Conservation (phyloP, 768 basidiomycete genomes). For the Rhizopogon roseolus region DNA sequence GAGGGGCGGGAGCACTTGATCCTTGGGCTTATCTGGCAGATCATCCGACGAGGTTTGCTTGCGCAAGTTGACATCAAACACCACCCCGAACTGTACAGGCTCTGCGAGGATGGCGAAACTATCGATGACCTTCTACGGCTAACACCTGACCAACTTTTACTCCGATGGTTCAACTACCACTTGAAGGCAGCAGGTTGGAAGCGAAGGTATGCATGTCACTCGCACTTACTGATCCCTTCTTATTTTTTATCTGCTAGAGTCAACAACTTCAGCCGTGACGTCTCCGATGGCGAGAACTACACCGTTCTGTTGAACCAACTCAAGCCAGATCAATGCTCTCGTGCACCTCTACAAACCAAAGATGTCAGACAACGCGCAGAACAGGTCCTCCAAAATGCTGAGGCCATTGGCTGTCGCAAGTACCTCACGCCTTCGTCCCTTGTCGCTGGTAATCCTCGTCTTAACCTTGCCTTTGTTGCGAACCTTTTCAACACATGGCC, state of each 20-base stretch:
- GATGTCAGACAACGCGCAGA: conserved; percentile 86
- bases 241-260: conserved; percentile 50
- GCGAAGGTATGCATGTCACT: conserved; percentile 48
- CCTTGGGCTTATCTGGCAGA: conserved; percentile 97
- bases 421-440: conserved; percentile 92
- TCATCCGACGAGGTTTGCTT: conserved; percentile 91
- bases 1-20: conserved; percentile 96
- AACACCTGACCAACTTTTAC: conserved; percentile 93
- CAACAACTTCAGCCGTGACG: conserved; percentile 95
- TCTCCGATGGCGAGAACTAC: conserved; percentile 97
- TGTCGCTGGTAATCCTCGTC: conserved; percentile 89
- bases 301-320: conserved; percentile 94
- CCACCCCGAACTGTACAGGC: conserved; percentile 93
- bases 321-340: conserved; percentile 89
- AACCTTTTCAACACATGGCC: conserved; percentile 99
- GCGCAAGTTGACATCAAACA: conserved; percentile 97
- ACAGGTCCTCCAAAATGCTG: conserved; percentile 92
- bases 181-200: conserved; percentile 93
- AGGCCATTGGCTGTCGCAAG: conserved; percentile 89
- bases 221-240: neutral
- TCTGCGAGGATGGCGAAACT: conserved; percentile 96
- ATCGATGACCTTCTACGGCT: conserved; percentile 90
- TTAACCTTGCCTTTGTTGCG: conserved; percentile 97
- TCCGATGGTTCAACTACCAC: conserved; percentile 99
- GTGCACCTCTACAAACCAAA: conserved; percentile 81